Conservation (phyloP, 2,329 filamentous ascomycete genomes). For the Grosmannia huntii region DNA sequence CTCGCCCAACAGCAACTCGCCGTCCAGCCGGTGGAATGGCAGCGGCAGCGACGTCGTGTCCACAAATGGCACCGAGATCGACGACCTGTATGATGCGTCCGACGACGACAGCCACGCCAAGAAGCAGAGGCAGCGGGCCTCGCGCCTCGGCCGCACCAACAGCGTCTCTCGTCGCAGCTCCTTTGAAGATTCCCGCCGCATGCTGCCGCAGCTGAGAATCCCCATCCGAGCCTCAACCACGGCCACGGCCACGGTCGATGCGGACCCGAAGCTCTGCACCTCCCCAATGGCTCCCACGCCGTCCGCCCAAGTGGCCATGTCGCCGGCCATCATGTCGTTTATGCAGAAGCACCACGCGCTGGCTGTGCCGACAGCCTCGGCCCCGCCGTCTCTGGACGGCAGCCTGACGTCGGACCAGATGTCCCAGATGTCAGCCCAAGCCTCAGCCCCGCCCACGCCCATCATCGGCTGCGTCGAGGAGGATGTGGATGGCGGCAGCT, state of each 20-base stretch:
- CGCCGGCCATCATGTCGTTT: conserved; percentile 59
- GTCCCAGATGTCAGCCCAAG: conserved; percentile 36
- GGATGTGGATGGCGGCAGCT: conserved; percentile 39
- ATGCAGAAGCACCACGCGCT: conserved; percentile 51
- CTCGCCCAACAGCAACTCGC: conserved; percentile 17
- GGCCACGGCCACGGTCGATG: conserved; percentile 19
- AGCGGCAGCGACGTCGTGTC: conserved; percentile 26
- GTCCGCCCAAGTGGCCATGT: conserved; percentile 58
- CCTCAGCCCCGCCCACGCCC: conserved; percentile 78
- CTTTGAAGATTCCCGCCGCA: conserved; percentile 21
- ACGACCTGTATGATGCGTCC: conserved; percentile 78
- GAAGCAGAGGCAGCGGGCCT: conserved; percentile 31
- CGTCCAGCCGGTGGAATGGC: conserved; percentile 45
- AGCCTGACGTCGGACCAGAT: conserved; percentile 82
- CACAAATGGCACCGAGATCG: conserved; percentile 61
- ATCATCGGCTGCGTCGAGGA: conserved; percentile 47
- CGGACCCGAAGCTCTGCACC: conserved; percentile 32
- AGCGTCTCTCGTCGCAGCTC: conserved; percentile 13
- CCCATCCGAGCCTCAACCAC: conserved; percentile 27
- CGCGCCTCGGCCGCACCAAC: conserved; percentile 21
- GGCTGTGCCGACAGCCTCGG: conserved; percentile 60
- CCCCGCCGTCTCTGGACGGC: conserved; percentile 79
- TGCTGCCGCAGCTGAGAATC: conserved; percentile 40
- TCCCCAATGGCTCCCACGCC: conserved; percentile 53
- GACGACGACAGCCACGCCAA: conserved; percentile 48